Evolutionary conservation across 2,329 filamentous ascomycete species (phyloP).

Genomic region (Endoconidiophora polonica): DNA sequence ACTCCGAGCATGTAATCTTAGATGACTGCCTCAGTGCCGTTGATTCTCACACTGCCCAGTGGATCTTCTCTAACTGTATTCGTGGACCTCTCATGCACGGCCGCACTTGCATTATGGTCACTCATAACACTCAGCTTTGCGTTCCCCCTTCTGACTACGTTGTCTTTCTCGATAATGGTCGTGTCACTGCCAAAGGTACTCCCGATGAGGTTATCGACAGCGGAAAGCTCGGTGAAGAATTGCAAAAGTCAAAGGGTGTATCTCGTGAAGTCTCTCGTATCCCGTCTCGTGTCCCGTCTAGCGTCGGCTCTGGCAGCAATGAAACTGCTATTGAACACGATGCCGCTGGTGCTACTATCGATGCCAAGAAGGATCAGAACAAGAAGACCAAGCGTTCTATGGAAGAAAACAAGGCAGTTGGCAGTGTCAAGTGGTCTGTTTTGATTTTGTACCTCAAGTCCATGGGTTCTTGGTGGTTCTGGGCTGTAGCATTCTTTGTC

Average conservation of each 20-base stretch:
- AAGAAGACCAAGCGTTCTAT: conserved; percentile 31
- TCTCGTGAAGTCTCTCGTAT: conserved; percentile 56
- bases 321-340: conserved; percentile 33
- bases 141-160: conserved; percentile 66
- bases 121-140: conserved; percentile 84
- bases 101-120: conserved; percentile 87
- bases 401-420: conserved; percentile 65
- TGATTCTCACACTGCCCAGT: conserved; percentile 92
- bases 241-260: conserved; percentile 52
- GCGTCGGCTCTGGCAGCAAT: conserved; percentile 45
- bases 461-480: conserved; percentile 98
- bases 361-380: conserved; percentile 29
- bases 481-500: conserved; percentile 56
- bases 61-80: conserved; percentile 91
- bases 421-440: conserved; percentile 75
- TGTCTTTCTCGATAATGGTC: conserved; percentile 76
- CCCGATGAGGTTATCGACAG: conserved; percentile 64
- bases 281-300: conserved; percentile 64
- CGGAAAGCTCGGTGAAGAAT: conserved; percentile 77
- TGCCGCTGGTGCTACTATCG: conserved; percentile 29
- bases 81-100: conserved; percentile 74
- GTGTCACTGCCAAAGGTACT: conserved; percentile 58
- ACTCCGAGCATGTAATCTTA: conserved; percentile 74
- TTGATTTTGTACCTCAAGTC: conserved; percentile 69
- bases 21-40: conserved; percentile 95